These are phyloP conservation scores for Mycena chlorophos DNA, from an alignment of 768 basidiomycete species.

Conservation along the genomic window DNA sequence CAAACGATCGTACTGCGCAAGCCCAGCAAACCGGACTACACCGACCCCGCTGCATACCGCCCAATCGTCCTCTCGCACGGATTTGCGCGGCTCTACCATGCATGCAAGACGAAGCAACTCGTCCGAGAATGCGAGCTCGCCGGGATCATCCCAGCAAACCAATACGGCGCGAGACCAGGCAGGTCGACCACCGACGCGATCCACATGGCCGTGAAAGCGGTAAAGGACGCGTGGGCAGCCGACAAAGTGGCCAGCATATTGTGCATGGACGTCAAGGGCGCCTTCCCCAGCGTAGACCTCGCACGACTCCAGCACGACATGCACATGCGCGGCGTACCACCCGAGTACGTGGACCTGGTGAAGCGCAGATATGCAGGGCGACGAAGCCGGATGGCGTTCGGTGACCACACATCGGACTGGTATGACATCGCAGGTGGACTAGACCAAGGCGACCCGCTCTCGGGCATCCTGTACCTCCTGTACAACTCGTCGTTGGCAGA, in stretches of 20 bases:
- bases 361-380: conserved; percentile 6
- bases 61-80: conserved; percentile 32
- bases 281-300: conserved; percentile 22
- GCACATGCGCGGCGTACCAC: conserved; percentile 27
- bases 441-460: conserved; percentile 26
- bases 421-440: conserved; percentile 21
- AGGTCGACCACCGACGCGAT: conserved; percentile 30
- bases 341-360: conserved; percentile 20
- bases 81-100: conserved; percentile 7
- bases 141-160: conserved; percentile 25
- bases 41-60: conserved; percentile 32
- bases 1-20: conserved; percentile 34
- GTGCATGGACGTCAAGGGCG: conserved; percentile 4
- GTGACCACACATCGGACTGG: conserved; percentile 19
- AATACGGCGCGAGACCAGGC: conserved; percentile 33
- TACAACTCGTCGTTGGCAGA: conserved; percentile 25
- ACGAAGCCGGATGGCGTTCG: conserved; percentile 17
- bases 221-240: not conserved
- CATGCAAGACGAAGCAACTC: conserved; percentile 17
- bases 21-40: conserved; percentile 37
- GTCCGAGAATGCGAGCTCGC: conserved; percentile 18
- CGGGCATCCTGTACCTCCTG: conserved; percentile 23
- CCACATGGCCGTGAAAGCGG: conserved; percentile 22
- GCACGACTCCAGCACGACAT: conserved; percentile 35
- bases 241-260: conserved; percentile 1